Conservation (phyloP, 2,329 filamentous ascomycete genomes). For the Immersiporthe knoxdaviesiana region DNA sequence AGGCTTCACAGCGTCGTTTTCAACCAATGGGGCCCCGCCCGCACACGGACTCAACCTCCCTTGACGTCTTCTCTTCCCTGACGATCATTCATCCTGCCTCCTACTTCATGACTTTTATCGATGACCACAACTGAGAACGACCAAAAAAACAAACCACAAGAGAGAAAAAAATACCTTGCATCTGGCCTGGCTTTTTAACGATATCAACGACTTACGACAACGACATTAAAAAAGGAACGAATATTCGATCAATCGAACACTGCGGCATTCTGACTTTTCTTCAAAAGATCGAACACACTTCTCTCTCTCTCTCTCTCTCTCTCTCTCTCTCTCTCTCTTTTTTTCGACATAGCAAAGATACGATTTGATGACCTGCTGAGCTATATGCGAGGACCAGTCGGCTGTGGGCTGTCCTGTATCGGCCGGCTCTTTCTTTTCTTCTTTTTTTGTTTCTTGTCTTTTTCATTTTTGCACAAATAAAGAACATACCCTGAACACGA, state of each 20-base stretch:
- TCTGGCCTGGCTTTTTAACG: constrained; percentile 16
- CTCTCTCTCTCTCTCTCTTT: background rate
- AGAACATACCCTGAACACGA: constrained; percentile 1
- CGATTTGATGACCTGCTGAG: constrained; percentile 14
- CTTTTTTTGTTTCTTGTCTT: background rate
- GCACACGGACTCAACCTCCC: constrained; percentile 10
- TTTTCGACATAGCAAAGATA: background rate
- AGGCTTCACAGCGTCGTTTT: constrained; percentile 42
- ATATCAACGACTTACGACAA: constrained; percentile 16
- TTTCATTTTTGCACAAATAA: background rate
- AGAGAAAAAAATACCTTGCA: constrained; percentile 15
- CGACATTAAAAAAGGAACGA: constrained; percentile 26
- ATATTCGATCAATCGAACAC: constrained; percentile 29
- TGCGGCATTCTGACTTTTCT: constrained; percentile 14
- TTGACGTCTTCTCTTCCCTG: background rate
- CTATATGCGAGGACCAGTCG: constrained; percentile 4
- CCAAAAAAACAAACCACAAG: constrained; percentile 16
- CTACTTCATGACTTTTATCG: constrained; percentile 16
- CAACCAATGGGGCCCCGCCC: constrained; percentile 33
- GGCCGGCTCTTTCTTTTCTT: background rate
- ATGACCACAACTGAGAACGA: constrained; percentile 16
- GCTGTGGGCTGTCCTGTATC: background rate
- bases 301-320: background rate
- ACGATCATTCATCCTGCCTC: constrained; percentile 24
- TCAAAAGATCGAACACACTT: constrained; percentile 1